Evolutionary conservation across 2,329 filamentous ascomycete species (phyloP), one percentile per base, ranked within the genome.

Genomic region (Purpureocillium lavendulum): DNA sequence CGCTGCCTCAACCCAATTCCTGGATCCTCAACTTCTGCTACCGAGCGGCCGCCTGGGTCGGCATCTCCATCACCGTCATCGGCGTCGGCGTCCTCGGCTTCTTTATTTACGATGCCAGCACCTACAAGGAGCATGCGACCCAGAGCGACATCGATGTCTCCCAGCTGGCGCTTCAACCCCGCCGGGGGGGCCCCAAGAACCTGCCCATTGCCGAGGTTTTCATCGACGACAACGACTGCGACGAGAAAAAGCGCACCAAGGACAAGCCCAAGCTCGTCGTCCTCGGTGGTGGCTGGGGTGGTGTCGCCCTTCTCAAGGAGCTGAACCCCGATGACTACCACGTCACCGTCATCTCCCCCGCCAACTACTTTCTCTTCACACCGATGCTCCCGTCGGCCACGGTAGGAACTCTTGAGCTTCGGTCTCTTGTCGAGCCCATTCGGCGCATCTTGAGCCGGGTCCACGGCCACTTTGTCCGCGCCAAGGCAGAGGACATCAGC

Each of bases 341-440:
- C 61, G 82, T 98, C 49, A 97, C 90, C 4, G 84, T 98, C 30
- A 83, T 98, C 33, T 94, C 88, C 11, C 90, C 92, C 0, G 84
- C 84, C 29, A 97, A 97, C 55, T 95, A 97, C 66, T 98, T 98
- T 65, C 67, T 98, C 26, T 98, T 98, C 62, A 98, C 92, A 2
- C 92, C 92, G 1, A 97, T 98, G 89, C 71, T 98, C 33, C 92
- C 92, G 2, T 95, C 88, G 28, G 94, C 92, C 7, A 98, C 94
- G 0, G 92, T 98, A 6, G 94, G 94, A 11, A 98, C 92, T 0
- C 70, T 98, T 26, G 90, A 95, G 56, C 69, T 97, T 53, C 75
- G 90, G 48, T 95, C 88, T 36, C 70, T 98, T 42, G 87, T 96
- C 31, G 92, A 98, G 61, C 92, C 92, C 0, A 86, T 98, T 45